Conservation (phyloP, 257 asterid species). For the Petunia secreta region DNA sequence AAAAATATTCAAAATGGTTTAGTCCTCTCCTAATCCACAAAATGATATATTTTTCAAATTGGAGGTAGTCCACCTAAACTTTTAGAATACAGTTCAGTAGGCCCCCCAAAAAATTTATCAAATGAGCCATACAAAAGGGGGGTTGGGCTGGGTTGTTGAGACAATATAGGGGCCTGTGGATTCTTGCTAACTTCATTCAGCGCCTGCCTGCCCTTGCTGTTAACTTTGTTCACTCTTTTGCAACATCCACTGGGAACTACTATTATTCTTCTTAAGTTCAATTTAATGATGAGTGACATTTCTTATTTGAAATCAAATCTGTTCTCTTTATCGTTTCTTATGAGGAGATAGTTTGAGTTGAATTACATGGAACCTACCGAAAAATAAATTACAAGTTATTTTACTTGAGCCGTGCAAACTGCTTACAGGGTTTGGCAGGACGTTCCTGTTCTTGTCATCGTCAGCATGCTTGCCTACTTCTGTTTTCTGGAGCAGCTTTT, state of each 20-base stretch:
- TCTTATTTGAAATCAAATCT: neutral
- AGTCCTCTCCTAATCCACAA: neutral
- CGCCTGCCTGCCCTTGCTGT: neutral
- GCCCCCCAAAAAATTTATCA: no score
- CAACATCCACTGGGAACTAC: neutral
- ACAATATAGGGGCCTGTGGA: no score
- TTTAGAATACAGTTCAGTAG: neutral
- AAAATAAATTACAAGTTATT: slow-evolving; percentile 21
- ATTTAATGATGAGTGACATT: slow-evolving; percentile 6
- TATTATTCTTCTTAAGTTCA: neutral
- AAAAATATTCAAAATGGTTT: neutral
- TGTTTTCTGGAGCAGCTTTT: slow-evolving; percentile 96
- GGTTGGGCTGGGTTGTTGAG: no score
- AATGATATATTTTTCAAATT: neutral
- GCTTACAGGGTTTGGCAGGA: slow-evolving; percentile 87
- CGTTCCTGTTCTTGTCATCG: slow-evolving; percentile 85
- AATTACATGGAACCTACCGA: neutral
- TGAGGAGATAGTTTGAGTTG: neutral
- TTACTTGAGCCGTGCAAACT: slow-evolving; percentile 15
- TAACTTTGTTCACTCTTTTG: neutral
- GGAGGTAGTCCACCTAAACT: neutral
- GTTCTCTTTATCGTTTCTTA: slow-evolving; percentile 2
- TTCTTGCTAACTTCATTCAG: neutral
- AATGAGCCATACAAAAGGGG: neutral
- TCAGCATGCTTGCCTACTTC: slow-evolving; percentile 95